Percentiles rank a stretch among this genome's conserved stretches.
Conservation (phyloP, 2,329 filamentous ascomycete genomes). For the Neonectria punicea region DNA sequence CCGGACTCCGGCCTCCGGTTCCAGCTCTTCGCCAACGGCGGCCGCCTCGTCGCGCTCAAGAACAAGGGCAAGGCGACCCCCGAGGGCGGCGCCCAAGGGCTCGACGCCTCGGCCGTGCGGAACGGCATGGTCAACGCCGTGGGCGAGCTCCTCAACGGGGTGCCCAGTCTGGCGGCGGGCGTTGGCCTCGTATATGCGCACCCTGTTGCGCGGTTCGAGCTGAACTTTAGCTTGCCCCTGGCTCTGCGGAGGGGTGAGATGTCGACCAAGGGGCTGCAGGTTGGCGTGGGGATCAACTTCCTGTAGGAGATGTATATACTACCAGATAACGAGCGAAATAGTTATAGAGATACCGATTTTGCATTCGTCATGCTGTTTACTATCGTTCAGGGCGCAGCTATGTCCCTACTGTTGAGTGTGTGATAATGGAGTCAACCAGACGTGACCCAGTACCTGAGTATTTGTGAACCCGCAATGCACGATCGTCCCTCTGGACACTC, state of each 20-base stretch:
- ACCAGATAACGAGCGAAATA: conserved; percentile 1
- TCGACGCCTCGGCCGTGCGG: conserved; percentile 59
- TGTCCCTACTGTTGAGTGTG: too few species aligned
- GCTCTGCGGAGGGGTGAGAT: conserved; percentile 86
- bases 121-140: conserved; percentile 70
- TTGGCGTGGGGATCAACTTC: conserved; percentile 97
- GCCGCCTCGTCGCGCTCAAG: conserved; percentile 81
- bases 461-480: not conserved
- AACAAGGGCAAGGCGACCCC: conserved; percentile 61
- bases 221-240: conserved; percentile 93
- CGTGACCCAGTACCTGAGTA: not conserved
- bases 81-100: conserved; percentile 46
- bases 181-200: conserved; percentile 95
- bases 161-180: conserved; percentile 88
- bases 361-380: not conserved
- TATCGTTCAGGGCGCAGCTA: not conserved
- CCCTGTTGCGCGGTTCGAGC: conserved; percentile 90
- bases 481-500: too few species aligned
- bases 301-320: conserved; percentile 64
- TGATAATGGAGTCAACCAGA: not conserved
- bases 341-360: conserved; percentile 28
- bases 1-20: conserved; percentile 86
- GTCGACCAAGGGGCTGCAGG: conserved; percentile 88
- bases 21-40: conserved; percentile 92
- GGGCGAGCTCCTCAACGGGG: conserved; percentile 75